phyloP scores from a whole-genome alignment of 768 basidiomycete species.

The Lactarius pseudohatsudake region DNA sequence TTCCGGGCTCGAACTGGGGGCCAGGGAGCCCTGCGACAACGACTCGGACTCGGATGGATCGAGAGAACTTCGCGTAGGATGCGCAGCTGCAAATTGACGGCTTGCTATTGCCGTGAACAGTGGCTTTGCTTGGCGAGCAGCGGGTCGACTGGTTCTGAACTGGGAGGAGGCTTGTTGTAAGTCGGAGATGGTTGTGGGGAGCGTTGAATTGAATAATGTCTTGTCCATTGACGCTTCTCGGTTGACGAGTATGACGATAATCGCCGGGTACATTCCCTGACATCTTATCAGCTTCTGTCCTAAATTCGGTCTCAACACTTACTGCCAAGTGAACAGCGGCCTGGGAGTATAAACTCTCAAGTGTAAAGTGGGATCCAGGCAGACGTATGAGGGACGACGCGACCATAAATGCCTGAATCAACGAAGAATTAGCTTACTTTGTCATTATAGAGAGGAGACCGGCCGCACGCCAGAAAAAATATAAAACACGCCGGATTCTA shows the following conservation, averaged over 20 bases:
- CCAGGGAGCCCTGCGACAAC: neutral
- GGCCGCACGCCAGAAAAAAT: too few relatives aligned
- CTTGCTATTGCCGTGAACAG: neutral
- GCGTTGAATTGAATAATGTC: neutral
- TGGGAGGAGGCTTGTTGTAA: neutral
- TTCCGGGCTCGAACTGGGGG: neutral
- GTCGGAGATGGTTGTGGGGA: neutral
- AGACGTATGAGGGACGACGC: too few relatives aligned
- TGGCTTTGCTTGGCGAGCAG: neutral
- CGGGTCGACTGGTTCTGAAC: neutral
- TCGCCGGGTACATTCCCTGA: neutral
- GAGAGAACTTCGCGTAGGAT: neutral
- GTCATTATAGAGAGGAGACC: too few relatives aligned
- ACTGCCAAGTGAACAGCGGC: neutral
- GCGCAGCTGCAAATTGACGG: neutral
- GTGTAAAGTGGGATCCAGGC: too few relatives aligned
- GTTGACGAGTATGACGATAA: slow-evolving; percentile 1
- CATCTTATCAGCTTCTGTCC: neutral
- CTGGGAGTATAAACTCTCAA: neutral
- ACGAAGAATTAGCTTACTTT: too few relatives aligned
- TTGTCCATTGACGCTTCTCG: neutral
- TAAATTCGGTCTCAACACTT: neutral
- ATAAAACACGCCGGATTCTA: too few relatives aligned
- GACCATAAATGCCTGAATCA: too few relatives aligned
- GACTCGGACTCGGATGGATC: neutral